A percentile compares a stretch with the other conserved stretches of the same genome.
phyloP scores from a whole-genome alignment of 305 asterid species.

The Solanum hybrid region DNA sequence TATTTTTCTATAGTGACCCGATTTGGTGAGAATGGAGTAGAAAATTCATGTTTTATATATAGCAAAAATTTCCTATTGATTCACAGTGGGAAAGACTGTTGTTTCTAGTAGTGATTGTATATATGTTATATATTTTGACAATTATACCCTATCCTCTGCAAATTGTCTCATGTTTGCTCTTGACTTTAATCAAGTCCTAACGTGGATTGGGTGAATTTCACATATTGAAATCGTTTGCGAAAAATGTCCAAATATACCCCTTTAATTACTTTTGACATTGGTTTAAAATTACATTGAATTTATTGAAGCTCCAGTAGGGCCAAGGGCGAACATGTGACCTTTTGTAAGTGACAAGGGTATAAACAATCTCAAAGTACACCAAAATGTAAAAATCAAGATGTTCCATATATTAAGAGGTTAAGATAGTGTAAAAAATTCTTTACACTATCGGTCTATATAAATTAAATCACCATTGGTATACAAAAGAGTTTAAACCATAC shows the following conservation, averaged over 20 bases:
- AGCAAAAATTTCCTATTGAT: neutral
- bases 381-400: neutral
- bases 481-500: conserved; percentile 9
- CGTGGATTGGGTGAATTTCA: neutral
- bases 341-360: neutral
- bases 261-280: neutral
- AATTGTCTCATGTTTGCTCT: neutral
- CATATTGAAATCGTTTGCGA: neutral
- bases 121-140: neutral
- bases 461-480: neutral
- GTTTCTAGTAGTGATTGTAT: neutral
- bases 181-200: neutral
- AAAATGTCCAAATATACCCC: neutral
- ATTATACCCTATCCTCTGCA: neutral
- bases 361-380: no score
- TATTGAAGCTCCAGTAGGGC: neutral
- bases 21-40: accelerated
- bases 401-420: neutral
- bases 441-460: neutral
- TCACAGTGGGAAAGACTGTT: neutral
- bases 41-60: neutral
- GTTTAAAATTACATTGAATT: neutral
- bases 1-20: neutral
- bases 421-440: neutral
- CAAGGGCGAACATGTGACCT: neutral